phyloP scores from a whole-genome alignment of 352 stramenopile genomes.

The Blastocystis sp. region DNA sequence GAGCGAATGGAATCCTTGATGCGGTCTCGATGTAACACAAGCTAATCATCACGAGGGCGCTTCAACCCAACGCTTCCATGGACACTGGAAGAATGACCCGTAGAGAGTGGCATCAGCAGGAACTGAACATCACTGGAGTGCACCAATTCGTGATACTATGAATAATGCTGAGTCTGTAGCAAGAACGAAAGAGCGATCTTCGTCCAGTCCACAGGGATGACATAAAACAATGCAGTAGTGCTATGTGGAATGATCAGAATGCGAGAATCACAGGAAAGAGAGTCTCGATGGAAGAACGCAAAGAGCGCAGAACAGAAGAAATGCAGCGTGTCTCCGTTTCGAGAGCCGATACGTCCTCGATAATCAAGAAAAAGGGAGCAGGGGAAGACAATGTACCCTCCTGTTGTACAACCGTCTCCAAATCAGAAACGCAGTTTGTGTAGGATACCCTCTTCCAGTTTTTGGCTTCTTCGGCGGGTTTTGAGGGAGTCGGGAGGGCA shows the following conservation, averaged over 20 bases:
- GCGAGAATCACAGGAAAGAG: constrained; percentile 11
- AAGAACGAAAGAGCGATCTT: neutral
- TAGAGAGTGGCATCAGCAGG: constrained; percentile 29
- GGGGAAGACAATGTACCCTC: neutral
- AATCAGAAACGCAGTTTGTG: neutral
- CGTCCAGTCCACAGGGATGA: constrained; percentile 59
- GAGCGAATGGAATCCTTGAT: neutral
- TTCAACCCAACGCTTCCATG: neutral
- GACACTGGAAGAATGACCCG: constrained; percentile 26
- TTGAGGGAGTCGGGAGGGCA: neutral
- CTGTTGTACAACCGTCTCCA: neutral
- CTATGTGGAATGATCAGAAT: neutral
- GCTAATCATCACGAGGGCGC: neutral
- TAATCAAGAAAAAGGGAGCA: constrained; percentile 12
- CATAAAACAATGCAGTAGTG: constrained; percentile 10
- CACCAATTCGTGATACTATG: constrained; percentile 49
- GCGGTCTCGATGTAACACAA: constrained; percentile 29
- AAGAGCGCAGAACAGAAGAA: neutral
- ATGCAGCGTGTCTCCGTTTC: neutral
- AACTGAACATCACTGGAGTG: constrained; percentile 42
- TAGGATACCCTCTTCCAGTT: neutral
- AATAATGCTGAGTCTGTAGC: neutral
- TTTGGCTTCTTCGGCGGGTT: neutral
- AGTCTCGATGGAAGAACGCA: constrained; percentile 21
- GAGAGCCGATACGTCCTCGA: constrained; percentile 18